These are phyloP conservation scores for Iris pallida DNA, from an alignment of 116 monocot species.

Conservation along the genomic window DNA sequence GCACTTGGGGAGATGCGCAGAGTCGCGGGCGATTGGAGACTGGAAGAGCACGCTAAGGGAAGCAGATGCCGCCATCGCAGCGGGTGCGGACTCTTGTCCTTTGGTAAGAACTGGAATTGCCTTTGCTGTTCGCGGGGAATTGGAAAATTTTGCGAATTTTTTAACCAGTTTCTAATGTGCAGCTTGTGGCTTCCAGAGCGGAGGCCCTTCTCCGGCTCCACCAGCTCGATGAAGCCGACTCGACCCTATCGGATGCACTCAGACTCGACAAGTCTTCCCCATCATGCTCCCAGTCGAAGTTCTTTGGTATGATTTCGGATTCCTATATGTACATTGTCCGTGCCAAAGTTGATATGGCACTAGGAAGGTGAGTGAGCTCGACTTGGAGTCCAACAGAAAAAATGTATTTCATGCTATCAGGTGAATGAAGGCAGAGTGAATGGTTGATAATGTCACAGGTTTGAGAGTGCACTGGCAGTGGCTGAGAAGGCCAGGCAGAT, in stretches of 20 bases:
- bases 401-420: background rate
- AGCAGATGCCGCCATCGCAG: slow-evolving; percentile 55
- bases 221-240: slow-evolving; percentile 73
- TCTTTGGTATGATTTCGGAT: slow-evolving; percentile 48
- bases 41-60: slow-evolving; percentile 72
- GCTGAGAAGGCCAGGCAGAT: slow-evolving; percentile 54
- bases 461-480: slow-evolving; percentile 56
- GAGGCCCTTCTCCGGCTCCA: slow-evolving; percentile 73
- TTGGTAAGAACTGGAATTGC: slow-evolving; percentile 32
- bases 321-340: slow-evolving; percentile 49
- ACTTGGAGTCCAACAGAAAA: background rate
- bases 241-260: slow-evolving; percentile 25
- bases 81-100: slow-evolving; percentile 64
- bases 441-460: slow-evolving; percentile 41
- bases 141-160: background rate
- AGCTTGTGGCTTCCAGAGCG: slow-evolving; percentile 60
- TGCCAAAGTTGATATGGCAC: slow-evolving; percentile 82
- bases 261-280: slow-evolving; percentile 26
- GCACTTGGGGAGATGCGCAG: slow-evolving; percentile 38
- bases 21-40: slow-evolving; percentile 53
- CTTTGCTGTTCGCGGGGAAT: background rate
- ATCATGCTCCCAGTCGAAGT: slow-evolving; percentile 20
- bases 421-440: slow-evolving; percentile 15
- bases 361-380: slow-evolving; percentile 63
- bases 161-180: slow-evolving; percentile 10